These are phyloP conservation scores for Digitaria exilis DNA, from an alignment of 202 grass and related monocot species.

Conservation along the genomic window DNA sequence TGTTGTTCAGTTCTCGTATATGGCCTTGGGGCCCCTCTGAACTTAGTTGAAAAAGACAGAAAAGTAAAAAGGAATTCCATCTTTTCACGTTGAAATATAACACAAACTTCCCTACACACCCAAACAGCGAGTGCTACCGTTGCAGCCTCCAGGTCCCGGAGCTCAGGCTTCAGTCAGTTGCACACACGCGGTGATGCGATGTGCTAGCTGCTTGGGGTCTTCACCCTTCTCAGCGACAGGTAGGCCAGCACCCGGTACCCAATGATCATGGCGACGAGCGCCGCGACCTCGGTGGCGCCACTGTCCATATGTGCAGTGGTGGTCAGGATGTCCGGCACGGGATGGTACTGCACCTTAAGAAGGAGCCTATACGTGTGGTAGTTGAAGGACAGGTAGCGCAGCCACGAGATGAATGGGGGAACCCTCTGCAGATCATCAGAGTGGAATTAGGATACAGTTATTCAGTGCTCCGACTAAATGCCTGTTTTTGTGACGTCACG, in stretches of 20 bases:
- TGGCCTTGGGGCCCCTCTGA: slow-evolving; percentile 10
- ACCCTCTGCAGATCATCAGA: slow-evolving; percentile 73
- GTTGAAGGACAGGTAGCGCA: slow-evolving; percentile 97
- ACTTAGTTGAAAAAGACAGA: slow-evolving; percentile 45
- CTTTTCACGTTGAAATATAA: slow-evolving; percentile 33
- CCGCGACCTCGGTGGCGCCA: slow-evolving; percentile 62
- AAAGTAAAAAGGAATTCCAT: slow-evolving; percentile 38
- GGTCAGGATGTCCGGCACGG: slow-evolving; percentile 57
- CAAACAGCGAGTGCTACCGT: neutral
- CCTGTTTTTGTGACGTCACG: neutral
- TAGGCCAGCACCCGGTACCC: slow-evolving; percentile 89
- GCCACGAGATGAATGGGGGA: slow-evolving; percentile 94
- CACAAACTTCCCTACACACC: slow-evolving; percentile 34
- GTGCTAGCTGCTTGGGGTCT: slow-evolving; percentile 38
- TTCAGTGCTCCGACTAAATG: neutral
- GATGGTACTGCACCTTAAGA: slow-evolving; percentile 82
- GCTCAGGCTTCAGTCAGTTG: slow-evolving; percentile 12
- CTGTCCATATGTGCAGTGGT: slow-evolving; percentile 56
- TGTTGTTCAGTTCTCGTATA: neutral
- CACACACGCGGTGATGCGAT: neutral
- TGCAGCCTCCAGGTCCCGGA: neutral
- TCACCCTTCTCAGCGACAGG: slow-evolving; percentile 71
- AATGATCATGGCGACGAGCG: slow-evolving; percentile 78
- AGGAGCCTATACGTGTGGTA: slow-evolving; percentile 96
- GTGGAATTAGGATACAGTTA: neutral